A percentile compares a stretch with the other conserved stretches of the same genome.
Evolutionary conservation across 306 rosid genomes (phyloP).

Genomic region (Quercus variabilis): DNA sequence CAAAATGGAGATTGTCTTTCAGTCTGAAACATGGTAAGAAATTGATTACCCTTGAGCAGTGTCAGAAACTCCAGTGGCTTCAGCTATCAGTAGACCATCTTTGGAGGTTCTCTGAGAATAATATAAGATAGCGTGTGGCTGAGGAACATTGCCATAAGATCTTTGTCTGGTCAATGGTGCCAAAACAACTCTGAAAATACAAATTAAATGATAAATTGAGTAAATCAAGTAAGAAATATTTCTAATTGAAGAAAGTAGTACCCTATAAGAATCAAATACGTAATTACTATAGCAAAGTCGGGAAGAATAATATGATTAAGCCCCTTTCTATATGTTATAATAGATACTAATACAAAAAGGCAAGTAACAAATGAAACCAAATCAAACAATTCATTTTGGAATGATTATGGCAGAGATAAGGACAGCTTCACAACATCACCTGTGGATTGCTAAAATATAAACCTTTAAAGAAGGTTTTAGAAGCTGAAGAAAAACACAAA

Average conservation of each 20-base stretch:
- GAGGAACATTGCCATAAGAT: slow-evolving; percentile 31
- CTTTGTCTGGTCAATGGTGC: slow-evolving; percentile 33
- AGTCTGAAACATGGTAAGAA: not conserved
- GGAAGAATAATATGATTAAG: not conserved
- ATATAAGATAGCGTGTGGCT: slow-evolving; percentile 36
- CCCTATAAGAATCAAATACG: not conserved
- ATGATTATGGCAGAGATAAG: too few relatives aligned
- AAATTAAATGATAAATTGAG: not conserved
- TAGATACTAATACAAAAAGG: not conserved
- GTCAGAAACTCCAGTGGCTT: slow-evolving; percentile 31
- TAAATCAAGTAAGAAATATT: not conserved
- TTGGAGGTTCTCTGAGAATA: slow-evolving; percentile 40
- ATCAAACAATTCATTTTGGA: too few relatives aligned
- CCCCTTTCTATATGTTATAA: too few relatives aligned
- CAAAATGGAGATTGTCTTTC: not conserved
- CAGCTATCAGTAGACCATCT: slow-evolving; percentile 39
- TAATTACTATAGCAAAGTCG: not conserved
- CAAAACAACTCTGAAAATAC: slow-evolving; percentile 34
- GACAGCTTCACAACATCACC: too few relatives aligned
- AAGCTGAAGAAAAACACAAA: too few relatives aligned
- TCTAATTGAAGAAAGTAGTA: not conserved
- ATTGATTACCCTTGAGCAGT: slow-evolving; percentile 37
- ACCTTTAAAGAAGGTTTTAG: too few relatives aligned
- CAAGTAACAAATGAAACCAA: too few relatives aligned
- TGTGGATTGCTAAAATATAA: too few relatives aligned